These are phyloP conservation scores for Scleroderma citrinum DNA, from an alignment of 768 basidiomycete species.

Conservation along the genomic window DNA sequence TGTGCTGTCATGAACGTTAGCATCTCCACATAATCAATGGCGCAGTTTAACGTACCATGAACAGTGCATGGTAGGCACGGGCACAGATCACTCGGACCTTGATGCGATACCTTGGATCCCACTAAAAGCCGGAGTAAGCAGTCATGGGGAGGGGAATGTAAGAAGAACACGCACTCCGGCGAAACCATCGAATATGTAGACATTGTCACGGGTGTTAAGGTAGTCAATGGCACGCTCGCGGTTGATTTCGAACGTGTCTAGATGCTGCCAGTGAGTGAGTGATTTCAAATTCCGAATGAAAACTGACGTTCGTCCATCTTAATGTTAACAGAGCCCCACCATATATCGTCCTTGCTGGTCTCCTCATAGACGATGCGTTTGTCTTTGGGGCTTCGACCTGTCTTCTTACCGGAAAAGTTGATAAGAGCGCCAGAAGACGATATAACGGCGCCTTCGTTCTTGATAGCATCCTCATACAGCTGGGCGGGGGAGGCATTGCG, in stretches of 20 bases:
- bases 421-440: conserved; percentile 94
- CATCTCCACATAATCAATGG: conserved; percentile 2
- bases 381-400: conserved; percentile 95
- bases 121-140: conserved; percentile 38
- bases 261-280: conserved; percentile 3
- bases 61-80: conserved; percentile 96
- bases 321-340: conserved; percentile 99
- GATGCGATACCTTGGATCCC: conserved; percentile 99
- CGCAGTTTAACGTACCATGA: conserved; percentile 58
- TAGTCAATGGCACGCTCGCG: conserved; percentile 99
- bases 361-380: conserved; percentile 99
- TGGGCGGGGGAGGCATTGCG: conserved; percentile 89
- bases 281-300: neutral
- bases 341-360: conserved; percentile 91
- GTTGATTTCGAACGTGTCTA: conserved; percentile 98
- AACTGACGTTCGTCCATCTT: conserved; percentile 92
- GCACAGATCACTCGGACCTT: conserved; percentile 99
- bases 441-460: conserved; percentile 98
- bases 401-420: conserved; percentile 99
- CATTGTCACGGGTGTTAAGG: conserved; percentile 95
- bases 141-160: neutral
- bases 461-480: conserved; percentile 96
- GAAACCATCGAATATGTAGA: conserved; percentile 95
- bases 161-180: conserved; percentile 58
- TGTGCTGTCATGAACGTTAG: conserved; percentile 55